Evolutionary conservation across 2,329 filamentous ascomycete species (phyloP).

Genomic region (Podosphaera fusca): DNA sequence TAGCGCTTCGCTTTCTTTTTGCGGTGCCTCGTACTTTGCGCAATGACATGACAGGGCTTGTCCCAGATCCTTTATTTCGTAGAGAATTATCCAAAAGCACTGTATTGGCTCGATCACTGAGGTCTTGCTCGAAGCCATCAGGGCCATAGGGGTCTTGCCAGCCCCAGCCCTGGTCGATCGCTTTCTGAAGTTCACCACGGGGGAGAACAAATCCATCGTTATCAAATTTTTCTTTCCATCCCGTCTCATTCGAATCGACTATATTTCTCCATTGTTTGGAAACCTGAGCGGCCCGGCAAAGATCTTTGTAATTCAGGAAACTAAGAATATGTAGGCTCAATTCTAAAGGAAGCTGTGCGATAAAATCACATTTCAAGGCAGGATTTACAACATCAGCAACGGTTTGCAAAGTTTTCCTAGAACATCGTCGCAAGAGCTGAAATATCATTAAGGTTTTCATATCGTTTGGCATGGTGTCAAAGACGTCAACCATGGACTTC

Average conservation of each 20-base stretch:
- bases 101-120: slow-evolving; percentile 26
- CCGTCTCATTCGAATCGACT: slow-evolving; percentile 78
- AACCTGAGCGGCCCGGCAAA: slow-evolving; percentile 78
- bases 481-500: slow-evolving; percentile 64
- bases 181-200: slow-evolving; percentile 60
- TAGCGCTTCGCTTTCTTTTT: slow-evolving; percentile 15
- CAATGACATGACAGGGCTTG: slow-evolving; percentile 3
- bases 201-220: slow-evolving; percentile 60
- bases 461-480: slow-evolving; percentile 73
- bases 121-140: slow-evolving; percentile 58
- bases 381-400: slow-evolving; percentile 84
- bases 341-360: slow-evolving; percentile 63
- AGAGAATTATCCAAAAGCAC: slow-evolving; percentile 16
- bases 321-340: slow-evolving; percentile 70
- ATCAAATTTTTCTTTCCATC: slow-evolving; percentile 86
- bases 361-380: slow-evolving; percentile 80
- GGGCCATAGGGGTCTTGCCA: slow-evolving; percentile 73
- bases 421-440: slow-evolving; percentile 71
- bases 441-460: slow-evolving; percentile 96
- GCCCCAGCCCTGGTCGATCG: slow-evolving; percentile 82
- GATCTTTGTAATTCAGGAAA: slow-evolving; percentile 63
- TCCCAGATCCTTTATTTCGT: slow-evolving; percentile 23
- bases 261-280: slow-evolving; percentile 85
- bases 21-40: slow-evolving; percentile 11
- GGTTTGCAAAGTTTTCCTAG: slow-evolving; percentile 69